Evolutionary conservation across 2,329 filamentous ascomycete species (phyloP).

Genomic region (Verticillium klebahnii): DNA sequence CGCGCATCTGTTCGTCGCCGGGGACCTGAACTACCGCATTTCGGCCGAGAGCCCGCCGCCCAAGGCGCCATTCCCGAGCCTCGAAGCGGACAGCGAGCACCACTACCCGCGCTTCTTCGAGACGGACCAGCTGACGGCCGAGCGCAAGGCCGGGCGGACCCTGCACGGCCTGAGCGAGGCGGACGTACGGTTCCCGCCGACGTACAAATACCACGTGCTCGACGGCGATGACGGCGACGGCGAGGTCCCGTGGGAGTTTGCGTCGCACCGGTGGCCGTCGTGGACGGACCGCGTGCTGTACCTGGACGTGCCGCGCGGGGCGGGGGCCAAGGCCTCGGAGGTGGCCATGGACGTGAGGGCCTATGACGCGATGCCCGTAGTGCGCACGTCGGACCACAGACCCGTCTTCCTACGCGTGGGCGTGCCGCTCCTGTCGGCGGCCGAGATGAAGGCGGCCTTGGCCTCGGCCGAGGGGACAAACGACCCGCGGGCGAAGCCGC

Average conservation of each 20-base stretch:
- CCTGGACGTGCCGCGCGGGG: slow-evolving; percentile 47
- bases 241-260: slow-evolving; percentile 63
- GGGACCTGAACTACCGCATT: slow-evolving; percentile 94
- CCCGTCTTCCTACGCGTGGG: slow-evolving; percentile 69
- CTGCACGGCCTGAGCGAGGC: slow-evolving; percentile 76
- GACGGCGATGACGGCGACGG: slow-evolving; percentile 25
- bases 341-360: slow-evolving; percentile 48
- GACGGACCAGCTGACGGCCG: slow-evolving; percentile 73
- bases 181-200: slow-evolving; percentile 75
- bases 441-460: slow-evolving; percentile 31
- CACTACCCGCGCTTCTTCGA: slow-evolving; percentile 65
- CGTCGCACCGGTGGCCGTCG: slow-evolving; percentile 77
- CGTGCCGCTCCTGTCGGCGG: slow-evolving; percentile 54
- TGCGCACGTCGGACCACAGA: slow-evolving; percentile 83
- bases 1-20: slow-evolving; percentile 78
- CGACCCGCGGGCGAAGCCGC: slow-evolving; percentile 41
- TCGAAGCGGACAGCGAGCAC: slow-evolving; percentile 45
- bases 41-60: slow-evolving; percentile 59
- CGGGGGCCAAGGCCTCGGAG: slow-evolving; percentile 30
- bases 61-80: slow-evolving; percentile 59
- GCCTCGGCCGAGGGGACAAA: not conserved
- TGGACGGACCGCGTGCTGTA: slow-evolving; percentile 94
- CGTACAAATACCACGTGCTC: slow-evolving; percentile 77
- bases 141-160: slow-evolving; percentile 63
- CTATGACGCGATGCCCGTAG: slow-evolving; percentile 73